Evolutionary conservation across 495 filamentous ascomycete species (phyloP).

Genomic region (Tirmania nivea): DNA sequence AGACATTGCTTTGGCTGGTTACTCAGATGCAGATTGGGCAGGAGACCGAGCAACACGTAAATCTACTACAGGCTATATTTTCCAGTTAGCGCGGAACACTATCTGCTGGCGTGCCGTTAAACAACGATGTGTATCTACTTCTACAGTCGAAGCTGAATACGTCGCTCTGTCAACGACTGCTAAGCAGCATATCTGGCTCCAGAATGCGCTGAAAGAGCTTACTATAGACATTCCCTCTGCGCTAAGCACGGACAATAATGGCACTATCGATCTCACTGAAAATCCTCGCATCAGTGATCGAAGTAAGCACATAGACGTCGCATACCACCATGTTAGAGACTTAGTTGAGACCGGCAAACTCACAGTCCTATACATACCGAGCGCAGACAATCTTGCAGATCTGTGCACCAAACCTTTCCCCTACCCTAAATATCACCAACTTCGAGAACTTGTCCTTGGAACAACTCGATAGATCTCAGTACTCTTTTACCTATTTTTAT

Average conservation of each 20-base stretch:
- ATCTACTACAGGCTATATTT: slow-evolving; percentile 2
- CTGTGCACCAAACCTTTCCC: background rate
- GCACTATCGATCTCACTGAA: background rate
- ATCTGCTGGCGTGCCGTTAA: slow-evolving; percentile 1
- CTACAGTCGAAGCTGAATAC: slow-evolving; percentile 2
- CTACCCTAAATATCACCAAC: background rate
- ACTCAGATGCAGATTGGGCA: background rate
- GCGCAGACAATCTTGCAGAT: background rate
- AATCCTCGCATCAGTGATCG: background rate
- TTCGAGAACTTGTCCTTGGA: no score
- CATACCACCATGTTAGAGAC: background rate
- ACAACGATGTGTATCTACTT: slow-evolving; percentile 1
- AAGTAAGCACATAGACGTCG: background rate
- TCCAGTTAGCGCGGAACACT: background rate
- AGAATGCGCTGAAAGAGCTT: background rate
- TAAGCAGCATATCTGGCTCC: slow-evolving; percentile 3
- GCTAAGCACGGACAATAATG: background rate
- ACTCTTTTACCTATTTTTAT: no score
- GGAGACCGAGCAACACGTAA: background rate
- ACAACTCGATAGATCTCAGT: no score
- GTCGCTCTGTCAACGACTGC: background rate
- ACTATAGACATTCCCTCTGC: background rate
- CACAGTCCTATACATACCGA: background rate
- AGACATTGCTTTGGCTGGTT: background rate
- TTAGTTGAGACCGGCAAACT: background rate